Percentiles rank a stretch among this genome's conserved stretches.
phyloP scores from a whole-genome alignment of 192 early-diverging fungal species.

The Dissophora ornata region DNA sequence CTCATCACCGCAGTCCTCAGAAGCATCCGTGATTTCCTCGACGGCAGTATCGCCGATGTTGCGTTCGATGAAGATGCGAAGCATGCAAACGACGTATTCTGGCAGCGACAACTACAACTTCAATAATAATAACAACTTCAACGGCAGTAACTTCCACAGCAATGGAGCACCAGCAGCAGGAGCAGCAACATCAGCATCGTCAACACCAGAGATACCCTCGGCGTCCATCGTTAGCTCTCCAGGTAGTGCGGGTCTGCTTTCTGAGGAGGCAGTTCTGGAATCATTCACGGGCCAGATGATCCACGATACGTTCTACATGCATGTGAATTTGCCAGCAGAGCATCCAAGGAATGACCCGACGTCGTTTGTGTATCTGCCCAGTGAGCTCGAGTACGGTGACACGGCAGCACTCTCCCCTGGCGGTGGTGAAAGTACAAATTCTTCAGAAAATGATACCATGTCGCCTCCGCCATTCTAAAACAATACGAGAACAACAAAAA shows the following conservation, averaged over 20 bases:
- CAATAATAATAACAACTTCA: too few relatives aligned
- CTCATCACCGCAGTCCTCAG: constrained; percentile 1
- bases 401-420: constrained; percentile 30
- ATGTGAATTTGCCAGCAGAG: constrained; percentile 20
- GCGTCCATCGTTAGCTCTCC: constrained; percentile 21
- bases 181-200: background rate
- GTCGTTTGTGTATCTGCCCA: constrained; percentile 28
- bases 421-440: constrained; percentile 4
- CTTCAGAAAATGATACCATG: constrained; percentile 26
- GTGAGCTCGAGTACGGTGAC: constrained; percentile 37
- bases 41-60: background rate
- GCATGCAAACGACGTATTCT: too few relatives aligned
- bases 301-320: constrained; percentile 23
- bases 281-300: constrained; percentile 27
- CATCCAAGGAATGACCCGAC: constrained; percentile 32
- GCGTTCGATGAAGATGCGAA: constrained; percentile 8
- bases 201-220: constrained; percentile 15
- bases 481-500: too few relatives aligned
- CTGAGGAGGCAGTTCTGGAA: constrained; percentile 26
- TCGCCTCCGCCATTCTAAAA: constrained; percentile 24
- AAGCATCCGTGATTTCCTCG: background rate
- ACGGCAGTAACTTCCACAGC: too few relatives aligned
- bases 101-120: background rate
- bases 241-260: background rate
- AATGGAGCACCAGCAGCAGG: background rate